Conservation (phyloP, 257 asterid species). For the Solanum bulbocastanum region DNA sequence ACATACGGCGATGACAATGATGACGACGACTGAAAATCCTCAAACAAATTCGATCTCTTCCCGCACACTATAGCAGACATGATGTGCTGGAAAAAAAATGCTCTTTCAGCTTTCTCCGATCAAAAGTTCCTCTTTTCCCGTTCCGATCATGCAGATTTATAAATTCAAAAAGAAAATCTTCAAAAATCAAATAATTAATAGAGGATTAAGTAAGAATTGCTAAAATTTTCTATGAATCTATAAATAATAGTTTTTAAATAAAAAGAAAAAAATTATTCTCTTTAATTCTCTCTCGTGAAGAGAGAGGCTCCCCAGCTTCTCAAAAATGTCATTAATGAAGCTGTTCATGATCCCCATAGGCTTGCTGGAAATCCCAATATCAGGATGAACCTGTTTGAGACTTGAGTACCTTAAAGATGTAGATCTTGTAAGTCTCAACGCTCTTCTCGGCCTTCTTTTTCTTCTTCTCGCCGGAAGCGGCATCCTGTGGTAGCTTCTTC, state of each 20-base stretch:
- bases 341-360: background rate
- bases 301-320: background rate
- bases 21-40: constrained; percentile 39
- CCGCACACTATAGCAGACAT: constrained; percentile 96
- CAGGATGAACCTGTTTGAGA: background rate
- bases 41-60: constrained; percentile 88
- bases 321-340: background rate
- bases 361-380: background rate
- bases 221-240: background rate
- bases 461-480: background rate
- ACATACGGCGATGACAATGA: background rate
- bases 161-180: background rate
- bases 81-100: constrained; percentile 26
- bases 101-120: background rate
- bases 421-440: background rate
- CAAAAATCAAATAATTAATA: background rate
- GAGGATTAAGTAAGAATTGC: background rate
- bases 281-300: background rate
- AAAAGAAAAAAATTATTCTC: background rate
- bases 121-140: background rate
- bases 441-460: background rate
- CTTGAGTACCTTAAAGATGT: background rate
- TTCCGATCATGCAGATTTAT: background rate
- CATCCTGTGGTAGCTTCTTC: background rate
- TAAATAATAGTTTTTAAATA: background rate